Evolutionary conservation across 2,329 filamentous ascomycete species (phyloP).

Genomic region (Penicillium sp.): DNA sequence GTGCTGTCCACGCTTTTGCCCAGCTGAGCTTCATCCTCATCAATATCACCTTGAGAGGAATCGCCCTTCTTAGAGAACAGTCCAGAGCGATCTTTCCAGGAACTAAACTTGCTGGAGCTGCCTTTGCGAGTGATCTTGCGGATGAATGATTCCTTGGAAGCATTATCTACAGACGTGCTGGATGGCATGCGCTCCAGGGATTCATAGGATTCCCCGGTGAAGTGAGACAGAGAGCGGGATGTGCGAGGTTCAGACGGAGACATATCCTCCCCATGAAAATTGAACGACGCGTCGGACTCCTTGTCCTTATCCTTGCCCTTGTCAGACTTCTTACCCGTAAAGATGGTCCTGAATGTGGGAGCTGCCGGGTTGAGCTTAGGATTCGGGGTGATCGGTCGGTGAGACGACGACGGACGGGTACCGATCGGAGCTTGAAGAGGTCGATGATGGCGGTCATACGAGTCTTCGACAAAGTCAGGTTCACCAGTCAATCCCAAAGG

Average conservation of each 20-base stretch:
- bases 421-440: conserved; percentile 70
- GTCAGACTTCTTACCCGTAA: conserved; percentile 52
- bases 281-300: conserved; percentile 31
- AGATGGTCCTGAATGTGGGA: conserved; percentile 76
- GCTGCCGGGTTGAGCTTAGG: conserved; percentile 79
- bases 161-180: conserved; percentile 40
- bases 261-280: conserved; percentile 35
- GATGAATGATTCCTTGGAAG: conserved; percentile 50
- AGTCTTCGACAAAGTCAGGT: conserved; percentile 47
- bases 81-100: conserved; percentile 51
- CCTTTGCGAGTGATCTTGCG: conserved; percentile 53
- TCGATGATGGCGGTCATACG: conserved; percentile 47
- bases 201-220: conserved; percentile 48
- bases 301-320: conserved; percentile 36
- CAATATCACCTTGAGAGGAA: conserved; percentile 43
- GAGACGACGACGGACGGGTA: conserved; percentile 64
- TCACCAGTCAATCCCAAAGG: conserved; percentile 55
- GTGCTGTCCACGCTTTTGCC: conserved; percentile 46
- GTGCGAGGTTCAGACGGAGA: conserved; percentile 47
- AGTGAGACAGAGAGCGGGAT: conserved; percentile 45
- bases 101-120: conserved; percentile 51
- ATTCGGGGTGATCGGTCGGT: conserved; percentile 57
- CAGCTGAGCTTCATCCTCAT: conserved; percentile 46
- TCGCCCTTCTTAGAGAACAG: conserved; percentile 49
- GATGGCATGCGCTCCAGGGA: conserved; percentile 49